phyloP scores from a whole-genome alignment of 768 basidiomycete genomes.

The Dioszegia crocea region DNA sequence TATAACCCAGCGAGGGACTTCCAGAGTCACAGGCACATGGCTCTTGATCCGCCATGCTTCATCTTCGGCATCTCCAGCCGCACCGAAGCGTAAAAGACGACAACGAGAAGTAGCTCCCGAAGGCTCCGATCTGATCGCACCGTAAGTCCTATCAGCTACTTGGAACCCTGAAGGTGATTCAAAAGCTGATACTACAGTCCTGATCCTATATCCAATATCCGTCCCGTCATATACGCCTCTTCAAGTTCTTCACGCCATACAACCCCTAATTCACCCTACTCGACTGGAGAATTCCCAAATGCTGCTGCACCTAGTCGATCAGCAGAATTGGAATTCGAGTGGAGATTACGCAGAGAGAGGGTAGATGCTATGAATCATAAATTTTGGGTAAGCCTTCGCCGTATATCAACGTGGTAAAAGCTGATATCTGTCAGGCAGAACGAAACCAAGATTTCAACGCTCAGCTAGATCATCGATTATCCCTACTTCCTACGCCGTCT shows the following conservation, averaged over 20 bases:
- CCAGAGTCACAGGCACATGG: too few relatives aligned
- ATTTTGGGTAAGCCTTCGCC: constrained; percentile 36
- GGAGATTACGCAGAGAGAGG: constrained; percentile 35
- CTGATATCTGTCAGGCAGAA: too few relatives aligned
- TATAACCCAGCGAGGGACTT: neutral
- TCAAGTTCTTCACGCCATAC: constrained; percentile 13
- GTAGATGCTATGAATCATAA: constrained; percentile 43
- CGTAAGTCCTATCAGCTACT: constrained; percentile 21
- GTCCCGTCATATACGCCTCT: constrained; percentile 41
- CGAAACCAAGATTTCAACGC: constrained; percentile 35
- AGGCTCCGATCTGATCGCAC: constrained; percentile 36
- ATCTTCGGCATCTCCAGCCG: neutral
- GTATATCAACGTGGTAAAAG: too few relatives aligned
- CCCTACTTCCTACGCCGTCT: constrained; percentile 21
- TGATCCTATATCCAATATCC: constrained; percentile 43
- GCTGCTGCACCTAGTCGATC: constrained; percentile 8
- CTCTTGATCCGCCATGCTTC: constrained; percentile 5
- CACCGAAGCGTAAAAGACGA: constrained; percentile 2
- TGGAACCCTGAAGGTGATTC: neutral
- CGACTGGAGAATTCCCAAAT: constrained; percentile 22
- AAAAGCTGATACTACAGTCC: constrained; percentile 18
- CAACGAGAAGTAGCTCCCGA: neutral
- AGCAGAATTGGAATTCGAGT: constrained; percentile 39
- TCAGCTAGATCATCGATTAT: constrained; percentile 31
- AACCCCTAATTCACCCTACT: constrained; percentile 22